These are phyloP conservation scores for Brassica juncea DNA, from an alignment of 345 rosid species.

Conservation along the genomic window DNA sequence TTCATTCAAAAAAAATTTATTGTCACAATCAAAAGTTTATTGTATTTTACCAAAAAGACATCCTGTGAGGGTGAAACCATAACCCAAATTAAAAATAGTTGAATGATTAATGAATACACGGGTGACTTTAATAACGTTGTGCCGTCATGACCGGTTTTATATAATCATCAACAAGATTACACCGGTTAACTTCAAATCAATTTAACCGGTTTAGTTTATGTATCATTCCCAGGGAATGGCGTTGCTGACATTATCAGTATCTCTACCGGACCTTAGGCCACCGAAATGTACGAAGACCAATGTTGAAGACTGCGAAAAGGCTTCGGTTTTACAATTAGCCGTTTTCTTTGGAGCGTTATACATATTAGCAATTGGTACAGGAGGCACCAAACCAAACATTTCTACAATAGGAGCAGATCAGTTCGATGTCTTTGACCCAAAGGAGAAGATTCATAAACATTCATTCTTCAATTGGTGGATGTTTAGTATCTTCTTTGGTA, in stretches of 20 bases:
- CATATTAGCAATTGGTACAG: constrained; percentile 71
- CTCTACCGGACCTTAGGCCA: constrained; percentile 62
- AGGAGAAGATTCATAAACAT: constrained; percentile 68
- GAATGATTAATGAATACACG: not conserved
- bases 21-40: not conserved
- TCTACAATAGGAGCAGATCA: constrained; percentile 89
- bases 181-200: not conserved
- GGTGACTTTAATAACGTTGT: not conserved
- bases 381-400: constrained; percentile 93
- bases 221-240: constrained; percentile 61
- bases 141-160: not conserved
- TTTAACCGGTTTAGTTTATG: not conserved
- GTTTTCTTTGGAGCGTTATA: constrained; percentile 73
- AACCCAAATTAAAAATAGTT: not conserved
- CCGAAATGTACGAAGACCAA: constrained; percentile 50
- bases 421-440: constrained; percentile 74
- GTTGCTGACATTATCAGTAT: constrained; percentile 62
- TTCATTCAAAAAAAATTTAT: no score
- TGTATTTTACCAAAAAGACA: not conserved
- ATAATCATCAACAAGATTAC: not conserved
- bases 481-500: constrained; percentile 87
- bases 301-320: constrained; percentile 49
- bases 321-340: constrained; percentile 60
- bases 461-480: constrained; percentile 99
- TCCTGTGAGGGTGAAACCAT: not conserved